Conservation (phyloP, 78 protist genomes). For the Tieghemostelium lacteum region DNA sequence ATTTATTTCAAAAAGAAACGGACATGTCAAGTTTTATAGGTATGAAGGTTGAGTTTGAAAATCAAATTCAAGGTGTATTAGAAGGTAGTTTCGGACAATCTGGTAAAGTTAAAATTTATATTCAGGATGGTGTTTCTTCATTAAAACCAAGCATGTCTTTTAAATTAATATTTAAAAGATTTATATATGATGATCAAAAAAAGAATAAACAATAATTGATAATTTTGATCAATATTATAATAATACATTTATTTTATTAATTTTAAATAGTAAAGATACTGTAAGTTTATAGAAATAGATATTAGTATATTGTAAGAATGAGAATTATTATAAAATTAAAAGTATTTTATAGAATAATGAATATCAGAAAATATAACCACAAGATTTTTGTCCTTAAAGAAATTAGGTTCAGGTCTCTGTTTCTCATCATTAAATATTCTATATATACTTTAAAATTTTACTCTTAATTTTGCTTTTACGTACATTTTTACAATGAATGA, state of each 20-base stretch:
- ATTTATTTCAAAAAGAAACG: conserved; percentile 85
- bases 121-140: not conserved
- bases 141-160: conserved; percentile 12
- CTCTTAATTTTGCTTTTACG: too few relatives aligned
- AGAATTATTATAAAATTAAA: too few relatives aligned
- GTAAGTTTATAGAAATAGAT: too few relatives aligned
- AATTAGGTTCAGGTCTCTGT: not conserved
- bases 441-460: not conserved
- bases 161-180: conserved; percentile 35
- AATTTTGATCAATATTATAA: too few relatives aligned
- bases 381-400: not conserved
- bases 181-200: conserved; percentile 45
- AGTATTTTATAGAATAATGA: not conserved
- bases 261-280: too few relatives aligned
- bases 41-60: conserved; percentile 67
- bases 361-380: not conserved
- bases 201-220: conserved; percentile 42
- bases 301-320: too few relatives aligned
- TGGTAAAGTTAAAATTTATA: conserved; percentile 87
- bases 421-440: not conserved
- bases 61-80: conserved; percentile 79
- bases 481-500: too few relatives aligned
- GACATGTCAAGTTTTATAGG: conserved; percentile 84
- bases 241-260: too few relatives aligned
- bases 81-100: conserved; percentile 92